Evolutionary conservation across 768 basidiomycete genomes (phyloP).

Genomic region (Mycena sanguinolenta): DNA sequence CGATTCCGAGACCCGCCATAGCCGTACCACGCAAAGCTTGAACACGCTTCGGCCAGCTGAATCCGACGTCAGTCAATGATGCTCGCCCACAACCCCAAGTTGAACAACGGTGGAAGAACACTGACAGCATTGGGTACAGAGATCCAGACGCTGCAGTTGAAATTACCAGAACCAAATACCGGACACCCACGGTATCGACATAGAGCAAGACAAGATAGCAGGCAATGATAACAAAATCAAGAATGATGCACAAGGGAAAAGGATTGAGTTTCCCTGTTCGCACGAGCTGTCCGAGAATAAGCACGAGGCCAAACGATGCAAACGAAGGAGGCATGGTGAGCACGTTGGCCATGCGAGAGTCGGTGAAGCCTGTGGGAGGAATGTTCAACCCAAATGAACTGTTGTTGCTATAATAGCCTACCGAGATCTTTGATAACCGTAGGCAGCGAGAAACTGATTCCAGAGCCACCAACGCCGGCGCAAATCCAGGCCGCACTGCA

Average conservation of each 20-base stretch:
- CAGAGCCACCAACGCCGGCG: conserved; percentile 38
- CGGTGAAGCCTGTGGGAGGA: conserved; percentile 35
- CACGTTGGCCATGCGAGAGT: conserved; percentile 40
- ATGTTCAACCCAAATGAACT: not conserved
- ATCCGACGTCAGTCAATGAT: not conserved
- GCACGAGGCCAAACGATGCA: conserved; percentile 35
- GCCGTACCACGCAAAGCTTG: conserved; percentile 40
- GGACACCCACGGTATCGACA: conserved; percentile 32
- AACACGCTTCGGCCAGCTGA: conserved; percentile 39
- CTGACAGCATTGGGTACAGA: conserved; percentile 37
- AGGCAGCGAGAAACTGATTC: conserved; percentile 38
- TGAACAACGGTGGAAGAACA: not conserved
- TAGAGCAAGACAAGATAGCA: conserved; percentile 38
- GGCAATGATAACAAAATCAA: conserved; percentile 38
- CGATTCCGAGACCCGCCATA: conserved; percentile 39
- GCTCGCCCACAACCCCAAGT: too few relatives aligned
- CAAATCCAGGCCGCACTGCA: conserved; percentile 36
- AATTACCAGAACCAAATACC: conserved; percentile 39
- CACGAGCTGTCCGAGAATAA: conserved; percentile 28
- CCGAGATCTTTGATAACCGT: conserved; percentile 42
- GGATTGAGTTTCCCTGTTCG: conserved; percentile 35
- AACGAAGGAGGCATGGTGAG: conserved; percentile 42
- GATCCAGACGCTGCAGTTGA: conserved; percentile 39
- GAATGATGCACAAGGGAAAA: conserved; percentile 34
- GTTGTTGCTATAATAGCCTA: not conserved